Base-by-base conservation (phyloP, 441 rosid genomes). In the Metrosideros polymorpha region DNA sequence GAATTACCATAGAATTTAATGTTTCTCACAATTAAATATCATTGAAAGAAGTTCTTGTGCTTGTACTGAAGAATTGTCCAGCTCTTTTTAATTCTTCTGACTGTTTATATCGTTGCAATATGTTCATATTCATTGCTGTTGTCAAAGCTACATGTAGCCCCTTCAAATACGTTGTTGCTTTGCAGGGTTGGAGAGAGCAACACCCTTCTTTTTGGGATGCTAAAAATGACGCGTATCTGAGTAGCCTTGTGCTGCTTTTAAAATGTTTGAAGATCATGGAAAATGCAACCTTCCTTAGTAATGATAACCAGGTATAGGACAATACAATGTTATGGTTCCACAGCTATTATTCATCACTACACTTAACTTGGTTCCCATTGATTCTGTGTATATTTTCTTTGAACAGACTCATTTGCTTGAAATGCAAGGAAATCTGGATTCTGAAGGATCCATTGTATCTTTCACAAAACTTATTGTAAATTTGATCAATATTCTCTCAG, bases 181-280 rank as follows among this genome's bases (percentile, higher is more conserved):
- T 91, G 91, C 94, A 96, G 99, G 92, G 93, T 85, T 92, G 93
- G 98, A 87, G 85, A 87, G 89, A 54, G 85, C 66, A 47, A 47
- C 29, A 84, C 82, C 86, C 92, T 88, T 85, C 90, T 77, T 77
- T 59, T 63, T 83, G 91, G 84, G 92, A 88, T 86, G 89, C 83
- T 83, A 93, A 90, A 89, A 91, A 88, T 91, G 90, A 90, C 56
- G 43, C 66, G 84, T 85, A 89, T 89, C 88, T 90, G 89, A 92
- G 92, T 86, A 93, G 92, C 91, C 90, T 93, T 84, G 89, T 91
- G 85, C 88, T 94, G 84, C 98, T 97, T 66, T 87, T 94, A 61
- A 97, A 94, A 93, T 95, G 97, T 92, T 90, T 96, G 91, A 96
- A 93, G 92, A 96, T 97, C 89, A 96, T 98, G 99, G 99, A 98